Conservation (phyloP, 208 protist genomes). For the Herpetomonas muscarum region DNA sequence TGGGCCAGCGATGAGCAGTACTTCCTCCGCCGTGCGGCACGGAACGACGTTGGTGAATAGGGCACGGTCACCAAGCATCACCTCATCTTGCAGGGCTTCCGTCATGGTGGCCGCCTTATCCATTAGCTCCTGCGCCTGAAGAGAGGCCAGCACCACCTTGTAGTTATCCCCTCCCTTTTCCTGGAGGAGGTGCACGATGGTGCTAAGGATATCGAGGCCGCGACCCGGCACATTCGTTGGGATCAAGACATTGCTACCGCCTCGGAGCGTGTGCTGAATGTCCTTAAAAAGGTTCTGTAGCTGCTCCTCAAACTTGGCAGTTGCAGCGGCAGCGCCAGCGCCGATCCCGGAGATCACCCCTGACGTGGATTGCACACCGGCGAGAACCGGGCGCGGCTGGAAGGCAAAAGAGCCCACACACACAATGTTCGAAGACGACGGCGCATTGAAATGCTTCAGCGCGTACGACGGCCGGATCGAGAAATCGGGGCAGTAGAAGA, state of each 20-base stretch:
- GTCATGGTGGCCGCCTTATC: constrained; percentile 85
- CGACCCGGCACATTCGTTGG: constrained; percentile 66
- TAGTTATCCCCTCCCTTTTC: constrained; percentile 81
- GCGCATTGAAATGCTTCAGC: constrained; percentile 63
- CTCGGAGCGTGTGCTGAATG: constrained; percentile 76
- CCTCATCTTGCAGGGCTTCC: constrained; percentile 64
- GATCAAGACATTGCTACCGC: constrained; percentile 82
- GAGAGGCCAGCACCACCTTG: constrained; percentile 68
- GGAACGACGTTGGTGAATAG: constrained; percentile 75
- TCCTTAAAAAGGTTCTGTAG: constrained; percentile 69
- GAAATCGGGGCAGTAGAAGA: constrained; percentile 89
- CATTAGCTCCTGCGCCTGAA: constrained; percentile 73
- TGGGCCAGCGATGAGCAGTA: constrained; percentile 41
- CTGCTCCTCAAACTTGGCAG: constrained; percentile 53
- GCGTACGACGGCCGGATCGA: constrained; percentile 72
- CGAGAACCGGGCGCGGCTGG: constrained; percentile 7
- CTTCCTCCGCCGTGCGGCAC: constrained; percentile 73
- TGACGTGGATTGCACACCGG: no score
- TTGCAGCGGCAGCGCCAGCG: constrained; percentile 10
- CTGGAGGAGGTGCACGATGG: constrained; percentile 54
- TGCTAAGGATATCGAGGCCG: constrained; percentile 76
- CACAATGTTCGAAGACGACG: constrained; percentile 68
- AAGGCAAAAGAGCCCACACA: constrained; percentile 61
- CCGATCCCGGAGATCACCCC: constrained; percentile 11
- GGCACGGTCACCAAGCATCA: constrained; percentile 62